Evolutionary conservation across 2,329 filamentous ascomycete species (phyloP).

Genomic region (Lecanicillium sp.): DNA sequence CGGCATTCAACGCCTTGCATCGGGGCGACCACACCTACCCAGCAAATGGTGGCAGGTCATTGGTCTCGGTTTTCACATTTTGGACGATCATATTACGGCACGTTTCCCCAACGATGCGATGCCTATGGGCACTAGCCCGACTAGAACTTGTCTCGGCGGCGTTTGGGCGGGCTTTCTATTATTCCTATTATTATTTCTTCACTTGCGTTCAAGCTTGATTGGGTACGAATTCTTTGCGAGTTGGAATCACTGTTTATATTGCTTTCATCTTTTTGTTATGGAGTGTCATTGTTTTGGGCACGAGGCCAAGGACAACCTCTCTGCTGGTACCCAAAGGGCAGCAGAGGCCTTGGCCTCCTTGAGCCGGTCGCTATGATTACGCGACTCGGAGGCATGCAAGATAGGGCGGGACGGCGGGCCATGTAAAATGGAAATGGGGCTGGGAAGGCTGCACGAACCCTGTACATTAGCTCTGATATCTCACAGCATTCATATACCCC

Average conservation of each 20-base stretch:
- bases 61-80: background rate
- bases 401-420: background rate
- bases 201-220: conserved; percentile 3
- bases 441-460: background rate
- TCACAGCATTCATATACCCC: conserved; percentile 7
- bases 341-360: background rate
- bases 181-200: background rate
- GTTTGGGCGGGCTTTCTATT: too few species aligned
- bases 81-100: background rate
- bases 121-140: background rate
- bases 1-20: background rate
- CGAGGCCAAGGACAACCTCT: background rate
- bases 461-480: conserved; percentile 6
- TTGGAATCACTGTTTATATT: background rate
- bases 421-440: conserved; percentile 6
- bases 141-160: too few species aligned
- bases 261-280: background rate
- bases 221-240: background rate
- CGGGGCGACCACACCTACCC: background rate
- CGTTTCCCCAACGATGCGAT: conserved; percentile 1
- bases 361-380: too few species aligned
- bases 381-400: background rate
- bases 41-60: background rate
- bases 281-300: background rate
- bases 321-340: conserved; percentile 10